Conservation (phyloP, 306 rosid species). For the Gynostemma pentaphyllum region DNA sequence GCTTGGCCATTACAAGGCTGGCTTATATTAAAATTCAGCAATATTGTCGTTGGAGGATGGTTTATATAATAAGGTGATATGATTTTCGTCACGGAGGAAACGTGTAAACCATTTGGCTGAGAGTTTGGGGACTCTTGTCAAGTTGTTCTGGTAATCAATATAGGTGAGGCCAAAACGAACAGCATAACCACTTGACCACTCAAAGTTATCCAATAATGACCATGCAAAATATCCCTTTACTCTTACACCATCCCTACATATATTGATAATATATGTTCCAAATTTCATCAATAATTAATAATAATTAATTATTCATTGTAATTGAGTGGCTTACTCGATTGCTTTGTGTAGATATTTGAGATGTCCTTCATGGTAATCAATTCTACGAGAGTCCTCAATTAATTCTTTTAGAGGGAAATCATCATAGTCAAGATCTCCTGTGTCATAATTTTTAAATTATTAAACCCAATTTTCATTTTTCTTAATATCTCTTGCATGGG, state of each 20-base stretch:
- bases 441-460: background rate
- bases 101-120: background rate
- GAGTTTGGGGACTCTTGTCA: background rate
- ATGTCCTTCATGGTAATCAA: background rate
- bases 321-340: background rate
- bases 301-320: too few species aligned
- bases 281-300: background rate
- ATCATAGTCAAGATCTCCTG: background rate
- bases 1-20: too few species aligned
- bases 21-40: too few species aligned
- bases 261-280: background rate
- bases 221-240: background rate
- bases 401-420: background rate
- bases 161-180: background rate
- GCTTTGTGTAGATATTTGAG: background rate
- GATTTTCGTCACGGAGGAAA: too few species aligned
- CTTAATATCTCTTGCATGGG: conserved; percentile 3
- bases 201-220: background rate
- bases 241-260: background rate
- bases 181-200: background rate
- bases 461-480: background rate
- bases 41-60: too few species aligned
- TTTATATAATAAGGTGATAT: too few species aligned
- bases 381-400: background rate
- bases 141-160: background rate